Base-by-base conservation (phyloP, 768 basidiomycete genomes). In the Plicaturopsis crispa region DNA sequence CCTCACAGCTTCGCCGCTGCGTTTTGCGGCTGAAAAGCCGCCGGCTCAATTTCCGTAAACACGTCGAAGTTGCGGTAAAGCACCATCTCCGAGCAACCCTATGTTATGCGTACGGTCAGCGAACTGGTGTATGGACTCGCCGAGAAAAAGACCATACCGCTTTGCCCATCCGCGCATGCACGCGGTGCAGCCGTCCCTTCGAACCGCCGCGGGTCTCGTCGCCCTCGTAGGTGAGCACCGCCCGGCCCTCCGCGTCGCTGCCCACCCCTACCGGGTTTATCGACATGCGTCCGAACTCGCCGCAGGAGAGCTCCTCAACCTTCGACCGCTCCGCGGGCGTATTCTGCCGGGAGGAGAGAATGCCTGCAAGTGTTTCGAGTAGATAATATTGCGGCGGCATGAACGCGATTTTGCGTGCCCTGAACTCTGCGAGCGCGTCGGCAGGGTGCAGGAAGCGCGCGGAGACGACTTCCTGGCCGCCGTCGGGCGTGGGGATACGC, bases 381-480 rank as follows among this genome's bases (percentile, higher is more conserved):
- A 86, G 69, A 53, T 86, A 86, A 50, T 69, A 80, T 52, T 86
- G 84, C 10, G 84, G 84, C 13, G 83, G 82, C 77, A 84, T 78
- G 32, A 84, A 64, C 3, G 63, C 63, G 41, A 84, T 75, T 41
- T 66, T 63, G 16, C 68, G 62, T 21, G 61, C 60, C 14, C 51
- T 55, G 50, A 72, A 77, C 52, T 77, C 76, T 2, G 61, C 54
- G 35, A 86, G 57, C 14, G 74, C 78, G 12, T 58, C 59, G 5
- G 46, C 50, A 0, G 80, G 80, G 46, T 71, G 75, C 21, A 82
- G 41, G 53, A 84, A 86, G n/a, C 74, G 73, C 3, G 80, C 73
- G 26, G 73, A 69, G 35, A 83, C 65, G 41, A 86, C 78, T 59
- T 86, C 84, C 47, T 73, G 72, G 0, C 77, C 76, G 33, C 78